Evolutionary conservation across 164 flowering plant species (phyloP), one percentile per base, ranked within the genome.

Genomic region (Platanus orientalis): DNA sequence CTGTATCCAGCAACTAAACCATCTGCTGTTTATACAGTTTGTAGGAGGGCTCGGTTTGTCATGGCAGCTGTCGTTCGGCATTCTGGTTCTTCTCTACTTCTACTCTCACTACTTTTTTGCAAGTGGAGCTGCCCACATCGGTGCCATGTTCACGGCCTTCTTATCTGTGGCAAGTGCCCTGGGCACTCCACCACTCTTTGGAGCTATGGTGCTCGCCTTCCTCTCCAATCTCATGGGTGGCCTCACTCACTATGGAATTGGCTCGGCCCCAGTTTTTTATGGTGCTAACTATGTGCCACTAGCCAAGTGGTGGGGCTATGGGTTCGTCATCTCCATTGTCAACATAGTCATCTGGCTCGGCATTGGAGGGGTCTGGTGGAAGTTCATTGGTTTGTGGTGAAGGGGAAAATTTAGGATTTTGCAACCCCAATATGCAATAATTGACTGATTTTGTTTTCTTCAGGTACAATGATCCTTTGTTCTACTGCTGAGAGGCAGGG

Each of bases 91-190:
- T 17, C 92, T 90, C 61, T 92, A 92, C 73, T 92, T 86, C 89
- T 90, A 88, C 81, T 81, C 93, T 23, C 98, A 92, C 71, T 92
- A 90, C 74, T 90, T 92, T 80, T 92, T 92, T 52, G 98, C 98
- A 0, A 92, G 97, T 71, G 97, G 97, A 27, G 97, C 98, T 20
- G 98, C 97, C 58, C 96, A 92, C 61, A 88, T 92, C 25, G 98
- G 98, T 53, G 98, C 98, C 54, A 90, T 93, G 97, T 90, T 88
- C 67, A 90, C 98, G 0, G 96, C 97, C 45, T 90, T 93, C 79
- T 68, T 93, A 57, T 90, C 98, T 0, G 96, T 93, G 11, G 86
- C 97, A 2, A 86, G 87, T 65, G 96, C 98, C 58, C 72, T 90
- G 3, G 96, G 98, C 40, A 85, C 96, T 59, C 98, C 97, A 4